A percentile compares a stretch with the other conserved stretches of the same genome.
Conservation (phyloP, 2,329 filamentous ascomycete genomes). For the Colletotrichum spinosum region DNA sequence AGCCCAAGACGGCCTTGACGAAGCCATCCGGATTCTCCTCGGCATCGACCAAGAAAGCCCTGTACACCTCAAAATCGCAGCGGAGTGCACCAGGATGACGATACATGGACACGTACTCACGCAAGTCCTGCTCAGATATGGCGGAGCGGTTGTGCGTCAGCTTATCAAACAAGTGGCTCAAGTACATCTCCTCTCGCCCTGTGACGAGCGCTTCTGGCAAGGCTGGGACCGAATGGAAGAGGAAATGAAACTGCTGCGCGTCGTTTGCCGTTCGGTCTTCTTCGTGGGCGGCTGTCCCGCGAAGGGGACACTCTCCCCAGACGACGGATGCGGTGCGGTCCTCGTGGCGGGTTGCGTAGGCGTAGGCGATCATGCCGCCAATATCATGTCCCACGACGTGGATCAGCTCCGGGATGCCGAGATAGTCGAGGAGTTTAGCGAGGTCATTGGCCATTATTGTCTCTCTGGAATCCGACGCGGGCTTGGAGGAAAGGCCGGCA, state of each 20-base stretch:
- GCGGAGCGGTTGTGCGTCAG: slow-evolving; percentile 49
- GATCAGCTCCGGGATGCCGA: slow-evolving; percentile 50
- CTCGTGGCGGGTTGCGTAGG: no score
- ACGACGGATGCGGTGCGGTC: no score
- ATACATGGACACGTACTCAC: slow-evolving; percentile 52
- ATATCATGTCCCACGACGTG: slow-evolving; percentile 61
- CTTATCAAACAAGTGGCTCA: slow-evolving; percentile 57
- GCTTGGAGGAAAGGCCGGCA: slow-evolving; percentile 51
- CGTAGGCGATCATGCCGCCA: slow-evolving; percentile 44
- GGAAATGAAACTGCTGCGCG: slow-evolving; percentile 9
- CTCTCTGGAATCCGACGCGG: slow-evolving; percentile 52
- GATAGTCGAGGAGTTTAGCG: slow-evolving; percentile 43
- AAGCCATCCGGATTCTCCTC: slow-evolving; percentile 11
- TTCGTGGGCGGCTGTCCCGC: neutral
- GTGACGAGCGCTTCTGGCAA: slow-evolving; percentile 43
- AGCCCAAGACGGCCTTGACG: neutral
- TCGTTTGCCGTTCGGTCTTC: slow-evolving; percentile 7
- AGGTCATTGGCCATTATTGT: slow-evolving; percentile 53
- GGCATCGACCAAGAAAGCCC: slow-evolving; percentile 42
- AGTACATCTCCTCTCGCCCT: slow-evolving; percentile 53
- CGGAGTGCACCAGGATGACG: slow-evolving; percentile 48
- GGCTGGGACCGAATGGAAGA: slow-evolving; percentile 6
- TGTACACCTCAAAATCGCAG: slow-evolving; percentile 47
- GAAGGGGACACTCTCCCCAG: no score
- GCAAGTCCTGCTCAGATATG: slow-evolving; percentile 50